These are phyloP conservation scores for Punctularia strigosozonata DNA, from an alignment of 768 basidiomycete genomes.

Conservation along the genomic window DNA sequence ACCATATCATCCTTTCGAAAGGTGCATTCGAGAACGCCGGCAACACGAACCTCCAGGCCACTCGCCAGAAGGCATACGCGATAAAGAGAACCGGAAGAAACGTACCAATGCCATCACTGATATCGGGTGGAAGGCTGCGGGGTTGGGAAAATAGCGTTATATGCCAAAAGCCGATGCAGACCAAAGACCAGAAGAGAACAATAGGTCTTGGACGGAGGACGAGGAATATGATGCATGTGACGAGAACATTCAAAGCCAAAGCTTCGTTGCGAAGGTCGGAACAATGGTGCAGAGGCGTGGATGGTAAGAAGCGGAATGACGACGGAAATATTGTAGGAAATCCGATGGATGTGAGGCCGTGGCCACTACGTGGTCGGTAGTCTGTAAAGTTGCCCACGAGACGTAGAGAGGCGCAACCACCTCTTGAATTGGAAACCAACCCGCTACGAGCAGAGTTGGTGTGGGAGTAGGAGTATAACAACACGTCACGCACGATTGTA, in stretches of 20 bases:
- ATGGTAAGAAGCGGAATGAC: slow-evolving; percentile 44
- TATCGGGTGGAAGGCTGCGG: slow-evolving; percentile 47
- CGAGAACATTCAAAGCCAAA: slow-evolving; percentile 59
- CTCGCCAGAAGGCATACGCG: slow-evolving; percentile 68
- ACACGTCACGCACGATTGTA: slow-evolving; percentile 51
- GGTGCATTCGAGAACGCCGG: slow-evolving; percentile 58
- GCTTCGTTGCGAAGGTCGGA: slow-evolving; percentile 58
- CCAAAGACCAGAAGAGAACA: slow-evolving; percentile 63
- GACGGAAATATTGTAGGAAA: slow-evolving; percentile 71
- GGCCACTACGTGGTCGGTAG: slow-evolving; percentile 43
- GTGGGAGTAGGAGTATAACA: slow-evolving; percentile 3
- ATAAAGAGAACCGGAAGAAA: slow-evolving; percentile 76
- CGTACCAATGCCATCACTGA: slow-evolving; percentile 61
- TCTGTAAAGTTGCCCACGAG: slow-evolving; percentile 64
- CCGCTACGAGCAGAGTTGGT: slow-evolving; percentile 31
- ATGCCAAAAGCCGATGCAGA: slow-evolving; percentile 83
- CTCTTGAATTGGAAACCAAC: slow-evolving; percentile 44
- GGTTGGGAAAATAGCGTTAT: slow-evolving; percentile 71
- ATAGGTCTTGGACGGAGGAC: slow-evolving; percentile 61
- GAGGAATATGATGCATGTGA: slow-evolving; percentile 58
- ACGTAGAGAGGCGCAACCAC: slow-evolving; percentile 67
- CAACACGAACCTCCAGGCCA: slow-evolving; percentile 62
- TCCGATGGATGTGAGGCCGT: slow-evolving; percentile 59
- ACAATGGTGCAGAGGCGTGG: slow-evolving; percentile 46
- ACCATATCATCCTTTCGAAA: slow-evolving; percentile 59